Evolutionary conservation across 495 filamentous ascomycete species (phyloP).

Genomic region (Viridothelium virens): DNA sequence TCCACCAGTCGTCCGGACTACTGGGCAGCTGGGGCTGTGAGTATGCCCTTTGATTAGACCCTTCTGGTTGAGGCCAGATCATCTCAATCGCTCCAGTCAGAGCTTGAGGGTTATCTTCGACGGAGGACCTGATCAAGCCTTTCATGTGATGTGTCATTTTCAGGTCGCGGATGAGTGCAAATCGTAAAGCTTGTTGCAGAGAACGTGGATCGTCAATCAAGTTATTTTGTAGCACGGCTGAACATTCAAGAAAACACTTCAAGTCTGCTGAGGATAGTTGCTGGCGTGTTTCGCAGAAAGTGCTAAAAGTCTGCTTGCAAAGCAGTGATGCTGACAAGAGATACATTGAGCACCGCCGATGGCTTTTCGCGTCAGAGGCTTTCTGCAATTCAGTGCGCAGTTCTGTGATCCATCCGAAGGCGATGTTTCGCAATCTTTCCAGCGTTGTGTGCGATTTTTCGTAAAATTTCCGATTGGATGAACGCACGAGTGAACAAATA

Average conservation of each 20-base stretch:
- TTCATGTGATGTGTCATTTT: constrained; percentile 40
- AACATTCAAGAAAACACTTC: constrained; percentile 34
- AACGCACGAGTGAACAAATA: constrained; percentile 20
- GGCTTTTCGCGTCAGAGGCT: constrained; percentile 36
- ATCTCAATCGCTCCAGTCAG: constrained; percentile 31
- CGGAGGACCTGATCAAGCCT: constrained; percentile 27
- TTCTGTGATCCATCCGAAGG: constrained; percentile 38
- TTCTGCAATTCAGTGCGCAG: constrained; percentile 42
- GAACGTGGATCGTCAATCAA: constrained; percentile 28
- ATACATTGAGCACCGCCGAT: constrained; percentile 35
- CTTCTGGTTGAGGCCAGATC: constrained; percentile 16
- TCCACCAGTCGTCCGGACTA: constrained; percentile 32
- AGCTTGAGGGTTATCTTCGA: constrained; percentile 23
- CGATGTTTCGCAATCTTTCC: constrained; percentile 12
- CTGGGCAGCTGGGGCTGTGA: constrained; percentile 26
- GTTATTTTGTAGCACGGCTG: constrained; percentile 40
- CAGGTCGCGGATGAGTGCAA: constrained; percentile 42
- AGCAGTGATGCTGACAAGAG: constrained; percentile 45
- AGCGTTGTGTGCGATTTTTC: constrained; percentile 15
- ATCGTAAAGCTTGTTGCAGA: constrained; percentile 29
- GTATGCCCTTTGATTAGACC: constrained; percentile 15
- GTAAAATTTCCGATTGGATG: neutral
- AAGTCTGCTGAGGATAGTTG: constrained; percentile 13
- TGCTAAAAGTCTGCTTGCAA: constrained; percentile 43
- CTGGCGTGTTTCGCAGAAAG: constrained; percentile 23